Conservation (phyloP, 1,284 basidiomycete genomes). For the Laetiporus sulphureus region DNA sequence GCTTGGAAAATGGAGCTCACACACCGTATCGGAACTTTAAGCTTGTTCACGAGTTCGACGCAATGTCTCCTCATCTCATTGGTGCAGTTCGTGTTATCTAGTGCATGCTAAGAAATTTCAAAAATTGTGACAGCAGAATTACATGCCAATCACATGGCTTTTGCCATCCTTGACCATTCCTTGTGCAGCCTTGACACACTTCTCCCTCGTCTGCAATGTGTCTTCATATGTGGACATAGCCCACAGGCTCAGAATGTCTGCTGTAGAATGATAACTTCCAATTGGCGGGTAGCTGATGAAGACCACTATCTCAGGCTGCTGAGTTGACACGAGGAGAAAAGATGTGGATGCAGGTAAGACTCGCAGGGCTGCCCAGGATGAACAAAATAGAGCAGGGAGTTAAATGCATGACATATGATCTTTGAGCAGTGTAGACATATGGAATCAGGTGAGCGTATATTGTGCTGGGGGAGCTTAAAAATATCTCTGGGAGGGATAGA, state of each 20-base stretch:
- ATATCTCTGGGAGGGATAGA: too few species aligned
- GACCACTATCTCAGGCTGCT: conserved; percentile 56
- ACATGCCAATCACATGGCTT: conserved; percentile 73
- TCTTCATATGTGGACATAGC: conserved; percentile 87
- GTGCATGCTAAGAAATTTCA: too few species aligned
- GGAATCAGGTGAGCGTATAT: conserved; percentile 53
- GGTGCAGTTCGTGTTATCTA: conserved; percentile 87
- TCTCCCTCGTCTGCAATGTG: conserved; percentile 62
- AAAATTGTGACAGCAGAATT: neutral
- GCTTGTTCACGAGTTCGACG: conserved; percentile 54
- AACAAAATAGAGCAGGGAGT: conserved; percentile 1
- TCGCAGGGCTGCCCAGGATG: conserved; percentile 41
- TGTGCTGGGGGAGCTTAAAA: conserved; percentile 55
- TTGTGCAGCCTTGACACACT: conserved; percentile 65
- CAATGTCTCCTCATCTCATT: conserved; percentile 62
- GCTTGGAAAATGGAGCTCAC: conserved; percentile 8
- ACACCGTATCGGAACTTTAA: conserved; percentile 52
- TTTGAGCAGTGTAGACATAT: conserved; percentile 39
- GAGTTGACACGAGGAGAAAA: conserved; percentile 40
- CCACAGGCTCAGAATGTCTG: conserved; percentile 58
- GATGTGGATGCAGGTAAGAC: conserved; percentile 58
- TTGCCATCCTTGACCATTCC: conserved; percentile 48
- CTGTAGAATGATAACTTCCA: conserved; percentile 80
- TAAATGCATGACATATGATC: conserved; percentile 26
- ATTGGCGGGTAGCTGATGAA: conserved; percentile 86